Conservation (phyloP, 2,329 filamentous ascomycete species). For the Fusarium brachygibbosum region DNA sequence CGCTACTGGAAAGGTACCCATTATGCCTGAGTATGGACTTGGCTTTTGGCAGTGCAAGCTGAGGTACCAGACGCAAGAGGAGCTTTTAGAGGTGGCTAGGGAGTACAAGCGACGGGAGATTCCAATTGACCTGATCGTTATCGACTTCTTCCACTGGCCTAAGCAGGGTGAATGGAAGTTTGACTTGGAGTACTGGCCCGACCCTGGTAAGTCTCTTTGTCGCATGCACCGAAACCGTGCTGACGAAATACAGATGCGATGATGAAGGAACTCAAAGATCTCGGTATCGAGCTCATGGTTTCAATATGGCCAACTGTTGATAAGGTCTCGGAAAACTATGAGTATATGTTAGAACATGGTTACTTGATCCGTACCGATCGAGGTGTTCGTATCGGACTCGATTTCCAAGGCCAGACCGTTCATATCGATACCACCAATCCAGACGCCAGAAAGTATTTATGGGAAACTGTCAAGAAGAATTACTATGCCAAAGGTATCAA, state of each 20-base stretch:
- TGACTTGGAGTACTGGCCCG: slow-evolving; percentile 73
- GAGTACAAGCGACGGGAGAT: slow-evolving; percentile 69
- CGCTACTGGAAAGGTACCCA: slow-evolving; percentile 70
- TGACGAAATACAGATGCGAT: slow-evolving; percentile 63
- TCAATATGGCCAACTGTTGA: slow-evolving; percentile 79
- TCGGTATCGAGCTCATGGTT: slow-evolving; percentile 76
- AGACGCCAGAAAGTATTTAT: slow-evolving; percentile 69
- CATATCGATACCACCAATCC: slow-evolving; percentile 76
- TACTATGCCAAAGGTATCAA: slow-evolving; percentile 74
- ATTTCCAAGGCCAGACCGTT: slow-evolving; percentile 69
- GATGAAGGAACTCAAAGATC: slow-evolving; percentile 69
- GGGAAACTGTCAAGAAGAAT: slow-evolving; percentile 69
- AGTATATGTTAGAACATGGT: slow-evolving; percentile 72
- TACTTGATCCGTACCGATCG: slow-evolving; percentile 72
- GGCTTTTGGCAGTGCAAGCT: slow-evolving; percentile 79
- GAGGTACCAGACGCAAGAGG: slow-evolving; percentile 75
- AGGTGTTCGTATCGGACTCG: slow-evolving; percentile 69
- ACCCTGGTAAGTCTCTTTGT: slow-evolving; percentile 62
- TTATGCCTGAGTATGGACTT: slow-evolving; percentile 77
- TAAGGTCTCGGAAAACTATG: slow-evolving; percentile 68
- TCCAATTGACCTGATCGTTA: slow-evolving; percentile 74
- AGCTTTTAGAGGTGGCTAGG: slow-evolving; percentile 70
- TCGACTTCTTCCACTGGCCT: slow-evolving; percentile 78
- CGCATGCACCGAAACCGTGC: neutral
- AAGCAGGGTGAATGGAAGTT: slow-evolving; percentile 77